phyloP scores from a whole-genome alignment of 768 basidiomycete genomes.

The Lentinula raphanica region DNA sequence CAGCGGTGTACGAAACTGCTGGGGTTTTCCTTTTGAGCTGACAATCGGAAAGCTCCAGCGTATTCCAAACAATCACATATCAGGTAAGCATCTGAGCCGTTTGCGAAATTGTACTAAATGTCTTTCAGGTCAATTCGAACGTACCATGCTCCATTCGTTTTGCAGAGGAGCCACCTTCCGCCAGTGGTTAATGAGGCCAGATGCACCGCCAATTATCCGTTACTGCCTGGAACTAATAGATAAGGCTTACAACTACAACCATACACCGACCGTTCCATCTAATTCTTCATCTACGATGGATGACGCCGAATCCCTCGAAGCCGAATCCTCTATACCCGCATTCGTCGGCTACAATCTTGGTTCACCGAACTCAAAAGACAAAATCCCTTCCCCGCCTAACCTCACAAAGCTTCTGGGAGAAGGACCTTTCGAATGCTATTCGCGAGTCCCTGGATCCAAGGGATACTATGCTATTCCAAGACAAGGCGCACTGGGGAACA shows the following conservation, averaged over 20 bases:
- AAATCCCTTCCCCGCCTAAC: background rate
- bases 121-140: slow-evolving; percentile 8
- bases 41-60: slow-evolving; percentile 18
- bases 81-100: slow-evolving; percentile 13
- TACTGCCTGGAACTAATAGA: slow-evolving; percentile 14
- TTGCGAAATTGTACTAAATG: background rate
- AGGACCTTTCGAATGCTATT: background rate
- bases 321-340: background rate
- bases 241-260: background rate
- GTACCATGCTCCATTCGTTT: slow-evolving; percentile 12
- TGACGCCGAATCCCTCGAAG: background rate
- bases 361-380: background rate
- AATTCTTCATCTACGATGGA: background rate
- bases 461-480: background rate
- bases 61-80: slow-evolving; percentile 18
- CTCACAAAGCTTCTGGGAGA: background rate
- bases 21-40: slow-evolving; percentile 20
- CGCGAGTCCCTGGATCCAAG: background rate
- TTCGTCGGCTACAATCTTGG: background rate
- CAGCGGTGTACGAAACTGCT: slow-evolving; percentile 16
- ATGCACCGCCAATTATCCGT: slow-evolving; percentile 2
- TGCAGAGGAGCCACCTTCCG: slow-evolving; percentile 10
- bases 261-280: background rate
- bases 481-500: background rate
- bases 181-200: slow-evolving; percentile 10